phyloP scores from a whole-genome alignment of 1,139 yeast species.

The Nakaseomyces uthaithaninus region DNA sequence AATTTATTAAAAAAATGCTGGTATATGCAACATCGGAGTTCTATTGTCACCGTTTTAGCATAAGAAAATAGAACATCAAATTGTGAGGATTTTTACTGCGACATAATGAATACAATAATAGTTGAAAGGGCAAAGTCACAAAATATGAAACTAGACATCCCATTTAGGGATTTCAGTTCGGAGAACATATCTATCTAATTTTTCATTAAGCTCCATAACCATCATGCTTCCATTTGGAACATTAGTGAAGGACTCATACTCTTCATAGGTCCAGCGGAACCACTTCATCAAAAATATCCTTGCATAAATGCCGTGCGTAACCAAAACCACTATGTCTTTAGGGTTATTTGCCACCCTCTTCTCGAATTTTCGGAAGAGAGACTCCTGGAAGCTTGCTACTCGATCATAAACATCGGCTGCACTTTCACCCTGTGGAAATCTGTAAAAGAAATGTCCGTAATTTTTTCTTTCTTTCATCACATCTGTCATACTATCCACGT shows the following conservation, averaged over 20 bases:
- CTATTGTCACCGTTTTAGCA: slow-evolving; percentile 4
- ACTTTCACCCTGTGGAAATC: slow-evolving; percentile 89
- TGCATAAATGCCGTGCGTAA: slow-evolving; percentile 92
- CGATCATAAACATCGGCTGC: slow-evolving; percentile 94
- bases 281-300: slow-evolving; percentile 86
- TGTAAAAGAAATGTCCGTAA: slow-evolving; percentile 84
- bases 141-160: too few species aligned
- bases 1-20: too few species aligned
- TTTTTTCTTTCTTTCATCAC: slow-evolving; percentile 75
- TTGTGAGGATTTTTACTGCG: too few species aligned
- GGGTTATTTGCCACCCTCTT: slow-evolving; percentile 17
- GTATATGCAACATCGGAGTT: too few species aligned
- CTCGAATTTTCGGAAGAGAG: slow-evolving; percentile 73
- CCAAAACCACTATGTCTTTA: slow-evolving; percentile 58
- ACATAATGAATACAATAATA: too few species aligned
- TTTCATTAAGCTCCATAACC: slow-evolving; percentile 55
- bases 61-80: too few species aligned
- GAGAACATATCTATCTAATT: slow-evolving; percentile 41
- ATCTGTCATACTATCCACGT: slow-evolving; percentile 45
- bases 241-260: slow-evolving; percentile 72
- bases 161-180: slow-evolving; percentile 52
- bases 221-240: slow-evolving; percentile 79
- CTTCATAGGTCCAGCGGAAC: slow-evolving; percentile 88
- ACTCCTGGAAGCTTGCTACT: slow-evolving; percentile 81
- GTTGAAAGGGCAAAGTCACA: too few species aligned